Conservation (phyloP, 495 filamentous ascomycete genomes). For the Lindgomyces ingoldianus region DNA sequence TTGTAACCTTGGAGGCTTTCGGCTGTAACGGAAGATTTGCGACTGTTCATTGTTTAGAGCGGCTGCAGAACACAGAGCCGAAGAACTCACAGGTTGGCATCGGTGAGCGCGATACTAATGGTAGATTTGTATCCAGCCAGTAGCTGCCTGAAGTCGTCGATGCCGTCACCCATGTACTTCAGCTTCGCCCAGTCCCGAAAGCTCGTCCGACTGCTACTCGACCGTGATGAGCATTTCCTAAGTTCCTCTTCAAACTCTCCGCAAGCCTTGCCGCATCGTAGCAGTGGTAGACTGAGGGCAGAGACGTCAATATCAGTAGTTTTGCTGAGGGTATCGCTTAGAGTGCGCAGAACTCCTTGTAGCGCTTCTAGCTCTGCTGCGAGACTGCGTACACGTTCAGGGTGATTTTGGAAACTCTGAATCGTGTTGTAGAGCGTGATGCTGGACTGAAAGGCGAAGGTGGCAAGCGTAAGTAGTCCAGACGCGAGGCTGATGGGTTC, state of each 20-base stretch:
- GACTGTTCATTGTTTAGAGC: constrained; percentile 7
- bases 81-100: constrained; percentile 6
- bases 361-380: constrained; percentile 4
- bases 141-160: constrained; percentile 10
- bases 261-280: constrained; percentile 15
- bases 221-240: constrained; percentile 8
- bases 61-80: not conserved
- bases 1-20: constrained; percentile 5
- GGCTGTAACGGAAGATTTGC: constrained; percentile 2
- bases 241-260: constrained; percentile 17
- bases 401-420: constrained; percentile 10
- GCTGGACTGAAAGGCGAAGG: constrained; percentile 5
- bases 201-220: constrained; percentile 5
- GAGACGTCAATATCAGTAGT: constrained; percentile 16
- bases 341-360: constrained; percentile 1
- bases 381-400: not conserved
- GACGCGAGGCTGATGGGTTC: constrained; percentile 9
- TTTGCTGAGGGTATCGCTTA: not conserved
- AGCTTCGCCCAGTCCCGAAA: constrained; percentile 16
- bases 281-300: constrained; percentile 7
- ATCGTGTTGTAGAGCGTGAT: constrained; percentile 8
- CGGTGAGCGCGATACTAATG: constrained; percentile 8
- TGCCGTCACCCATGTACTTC: constrained; percentile 14
- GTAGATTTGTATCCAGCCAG: constrained; percentile 17
- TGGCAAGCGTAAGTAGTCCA: constrained; percentile 1